Conservation (phyloP, 2,329 filamentous ascomycete genomes). For the Colletotrichum shisoi region DNA sequence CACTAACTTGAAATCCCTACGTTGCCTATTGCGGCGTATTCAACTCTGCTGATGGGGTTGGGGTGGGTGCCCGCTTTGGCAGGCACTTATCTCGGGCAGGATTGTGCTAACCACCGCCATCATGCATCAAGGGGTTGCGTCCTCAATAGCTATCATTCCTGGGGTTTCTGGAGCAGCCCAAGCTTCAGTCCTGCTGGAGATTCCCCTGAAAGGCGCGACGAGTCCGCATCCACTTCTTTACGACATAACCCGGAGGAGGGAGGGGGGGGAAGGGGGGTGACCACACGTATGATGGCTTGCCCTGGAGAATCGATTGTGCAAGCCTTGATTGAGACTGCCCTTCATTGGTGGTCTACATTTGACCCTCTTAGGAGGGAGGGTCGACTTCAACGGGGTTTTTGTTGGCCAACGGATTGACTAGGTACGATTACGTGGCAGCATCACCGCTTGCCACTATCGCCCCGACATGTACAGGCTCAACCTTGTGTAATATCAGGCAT, state of each 20-base stretch:
- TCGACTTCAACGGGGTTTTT: neutral
- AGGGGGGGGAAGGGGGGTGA: neutral
- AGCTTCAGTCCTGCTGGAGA: conserved; percentile 14
- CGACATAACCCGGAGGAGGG: neutral
- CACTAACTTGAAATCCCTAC: conserved; percentile 2
- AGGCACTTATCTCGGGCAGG: conserved; percentile 16
- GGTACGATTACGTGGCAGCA: neutral
- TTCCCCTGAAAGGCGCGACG: conserved; percentile 31
- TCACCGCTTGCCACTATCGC: too few species aligned
- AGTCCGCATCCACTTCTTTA: conserved; percentile 25
- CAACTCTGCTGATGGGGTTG: conserved; percentile 4
- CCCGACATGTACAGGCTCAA: too few species aligned
- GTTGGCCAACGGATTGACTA: too few species aligned
- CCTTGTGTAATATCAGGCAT: neutral
- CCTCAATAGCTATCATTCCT: conserved; percentile 10
- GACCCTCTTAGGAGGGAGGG: conserved; percentile 6
- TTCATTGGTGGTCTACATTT: conserved; percentile 1
- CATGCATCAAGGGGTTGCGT: conserved; percentile 30
- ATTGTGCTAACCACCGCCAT: conserved; percentile 31
- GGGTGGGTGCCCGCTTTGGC: conserved; percentile 1
- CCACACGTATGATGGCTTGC: conserved; percentile 20
- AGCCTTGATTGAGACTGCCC: neutral
- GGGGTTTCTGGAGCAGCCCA: conserved; percentile 21
- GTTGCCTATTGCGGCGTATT: conserved; percentile 33
- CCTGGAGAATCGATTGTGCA: conserved; percentile 7